Conservation (phyloP, 495 filamentous ascomycete species). For the Talaromyces nanjingensis region DNA sequence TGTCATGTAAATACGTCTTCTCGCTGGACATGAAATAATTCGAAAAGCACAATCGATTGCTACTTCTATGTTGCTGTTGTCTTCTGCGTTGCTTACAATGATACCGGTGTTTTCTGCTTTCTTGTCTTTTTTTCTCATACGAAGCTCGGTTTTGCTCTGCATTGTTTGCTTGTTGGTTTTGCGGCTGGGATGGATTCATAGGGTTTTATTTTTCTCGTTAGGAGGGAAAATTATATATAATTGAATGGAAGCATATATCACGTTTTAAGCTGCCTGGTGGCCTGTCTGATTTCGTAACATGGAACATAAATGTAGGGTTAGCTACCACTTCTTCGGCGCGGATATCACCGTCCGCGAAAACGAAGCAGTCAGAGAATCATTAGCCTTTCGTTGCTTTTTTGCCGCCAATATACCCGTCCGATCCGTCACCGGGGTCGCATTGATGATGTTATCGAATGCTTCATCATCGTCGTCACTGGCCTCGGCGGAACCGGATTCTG, state of each 20-base stretch:
- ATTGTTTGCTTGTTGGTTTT: slow-evolving; percentile 1
- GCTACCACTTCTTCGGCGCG: slow-evolving; percentile 54
- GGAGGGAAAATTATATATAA: neutral
- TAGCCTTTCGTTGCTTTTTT: slow-evolving; percentile 34
- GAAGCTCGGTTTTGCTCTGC: neutral
- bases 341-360: slow-evolving; percentile 56
- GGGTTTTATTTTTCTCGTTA: neutral
- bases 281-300: neutral
- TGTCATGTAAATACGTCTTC: slow-evolving; percentile 46
- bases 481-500: slow-evolving; percentile 65
- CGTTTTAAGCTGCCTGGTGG: neutral
- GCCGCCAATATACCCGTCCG: slow-evolving; percentile 65
- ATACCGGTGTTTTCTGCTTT: slow-evolving; percentile 1
- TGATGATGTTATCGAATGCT: slow-evolving; percentile 84
- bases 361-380: slow-evolving; percentile 44
- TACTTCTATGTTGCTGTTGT: neutral
- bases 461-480: slow-evolving; percentile 31
- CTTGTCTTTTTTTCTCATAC: neutral
- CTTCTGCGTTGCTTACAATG: neutral
- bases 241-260: neutral
- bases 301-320: too few relatives aligned
- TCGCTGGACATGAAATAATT: neutral
- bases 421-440: slow-evolving; percentile 80
- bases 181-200: neutral
- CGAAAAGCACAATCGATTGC: neutral